A percentile compares a stretch with the other conserved stretches of the same genome.
Evolutionary conservation across 371 early-diverging fungal species (phyloP).

Genomic region (Batrachochytrium dendrobatidis): DNA sequence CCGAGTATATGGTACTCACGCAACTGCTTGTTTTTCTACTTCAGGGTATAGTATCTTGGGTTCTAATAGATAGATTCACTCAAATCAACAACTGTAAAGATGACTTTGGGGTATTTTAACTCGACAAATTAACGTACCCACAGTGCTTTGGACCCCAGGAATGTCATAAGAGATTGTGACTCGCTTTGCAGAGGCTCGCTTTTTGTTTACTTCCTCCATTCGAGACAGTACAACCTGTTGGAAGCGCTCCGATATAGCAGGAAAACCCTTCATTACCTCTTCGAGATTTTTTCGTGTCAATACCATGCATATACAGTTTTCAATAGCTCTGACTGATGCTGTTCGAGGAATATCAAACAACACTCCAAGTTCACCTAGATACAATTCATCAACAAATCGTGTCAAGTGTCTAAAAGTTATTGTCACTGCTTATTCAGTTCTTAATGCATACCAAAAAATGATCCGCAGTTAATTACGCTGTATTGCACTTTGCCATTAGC

Average conservation of each 20-base stretch:
- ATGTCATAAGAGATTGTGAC: too few species aligned
- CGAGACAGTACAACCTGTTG: conserved; percentile 5
- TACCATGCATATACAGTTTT: conserved; percentile 29
- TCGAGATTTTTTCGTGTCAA: conserved; percentile 24
- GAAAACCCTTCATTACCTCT: conserved; percentile 12
- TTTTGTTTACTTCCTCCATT: conserved; percentile 3
- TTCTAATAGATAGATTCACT: too few species aligned
- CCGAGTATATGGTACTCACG: too few species aligned
- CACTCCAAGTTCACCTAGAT: conserved; percentile 35
- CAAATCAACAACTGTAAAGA: too few species aligned
- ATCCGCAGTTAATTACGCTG: conserved; percentile 27
- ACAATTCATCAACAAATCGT: background rate
- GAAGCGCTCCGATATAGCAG: conserved; percentile 13
- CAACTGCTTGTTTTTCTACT: too few species aligned
- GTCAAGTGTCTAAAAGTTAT: background rate
- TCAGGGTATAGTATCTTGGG: too few species aligned
- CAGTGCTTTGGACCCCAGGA: too few species aligned
- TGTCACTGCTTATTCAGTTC: background rate
- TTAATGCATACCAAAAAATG: conserved; percentile 31
- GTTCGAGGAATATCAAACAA: conserved; percentile 37
- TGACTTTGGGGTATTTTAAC: too few species aligned
- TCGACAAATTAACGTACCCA: too few species aligned
- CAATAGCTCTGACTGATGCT: conserved; percentile 32
- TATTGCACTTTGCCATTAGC: conserved; percentile 29
- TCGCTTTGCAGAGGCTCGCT: conserved; percentile 3